Conservation (phyloP, 306 rosid species). For the Rubus idaeus region DNA sequence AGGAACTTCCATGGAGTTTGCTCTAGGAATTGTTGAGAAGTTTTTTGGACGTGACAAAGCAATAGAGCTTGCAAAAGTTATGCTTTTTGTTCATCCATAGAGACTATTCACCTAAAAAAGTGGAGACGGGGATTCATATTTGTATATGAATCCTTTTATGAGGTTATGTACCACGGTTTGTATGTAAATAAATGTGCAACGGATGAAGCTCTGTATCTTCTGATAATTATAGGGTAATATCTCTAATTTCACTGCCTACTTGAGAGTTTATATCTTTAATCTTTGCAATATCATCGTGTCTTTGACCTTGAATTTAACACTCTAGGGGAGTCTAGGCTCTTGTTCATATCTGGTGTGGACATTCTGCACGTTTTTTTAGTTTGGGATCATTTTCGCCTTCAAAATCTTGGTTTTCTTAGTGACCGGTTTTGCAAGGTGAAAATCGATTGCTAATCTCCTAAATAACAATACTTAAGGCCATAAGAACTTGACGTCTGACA, state of each 20-base stretch:
- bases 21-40: conserved; percentile 78
- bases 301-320: neutral
- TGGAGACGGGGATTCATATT: neutral
- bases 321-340: no score
- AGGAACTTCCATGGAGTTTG: conserved; percentile 77
- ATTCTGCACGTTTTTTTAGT: no score
- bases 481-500: no score
- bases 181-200: neutral
- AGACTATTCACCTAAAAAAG: neutral
- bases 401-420: no score
- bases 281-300: neutral
- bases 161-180: neutral
- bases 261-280: neutral
- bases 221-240: neutral
- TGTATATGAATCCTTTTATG: neutral
- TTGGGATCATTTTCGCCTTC: no score
- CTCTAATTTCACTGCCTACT: neutral
- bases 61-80: conserved; percentile 52
- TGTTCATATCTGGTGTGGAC: no score
- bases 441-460: no score
- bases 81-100: conserved; percentile 44
- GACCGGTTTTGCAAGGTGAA: no score
- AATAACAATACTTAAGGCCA: no score
- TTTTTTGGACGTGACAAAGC: conserved; percentile 61
- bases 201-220: neutral